These are phyloP conservation scores for Neonectria sp. DNA, from an alignment of 2,329 filamentous ascomycete genomes.

Conservation along the genomic window DNA sequence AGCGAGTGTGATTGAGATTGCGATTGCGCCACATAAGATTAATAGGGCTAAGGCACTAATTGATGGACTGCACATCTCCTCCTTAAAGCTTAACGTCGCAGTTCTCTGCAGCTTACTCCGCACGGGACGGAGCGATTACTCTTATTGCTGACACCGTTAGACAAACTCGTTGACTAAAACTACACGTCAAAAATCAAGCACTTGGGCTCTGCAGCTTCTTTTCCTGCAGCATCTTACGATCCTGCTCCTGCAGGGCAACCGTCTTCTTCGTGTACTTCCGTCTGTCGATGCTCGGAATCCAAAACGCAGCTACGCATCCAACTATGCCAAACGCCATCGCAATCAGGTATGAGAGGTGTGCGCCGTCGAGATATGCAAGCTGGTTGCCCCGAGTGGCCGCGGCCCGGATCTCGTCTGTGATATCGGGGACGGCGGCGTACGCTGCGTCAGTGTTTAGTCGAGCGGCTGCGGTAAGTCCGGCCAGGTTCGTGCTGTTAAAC, in stretches of 20 bases:
- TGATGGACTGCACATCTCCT: too few species aligned
- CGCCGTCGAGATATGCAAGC: constrained; percentile 27
- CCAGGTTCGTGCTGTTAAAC: background rate
- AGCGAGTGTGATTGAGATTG: background rate
- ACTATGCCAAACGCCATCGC: constrained; percentile 29
- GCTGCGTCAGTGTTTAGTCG: constrained; percentile 11
- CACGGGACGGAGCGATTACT: background rate
- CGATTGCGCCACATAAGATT: background rate
- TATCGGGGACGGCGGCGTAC: constrained; percentile 13
- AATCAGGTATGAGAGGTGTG: constrained; percentile 26
- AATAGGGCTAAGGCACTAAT: too few species aligned
- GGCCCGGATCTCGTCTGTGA: constrained; percentile 18
- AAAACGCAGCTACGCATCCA: constrained; percentile 24
- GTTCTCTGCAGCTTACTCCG: too few species aligned
- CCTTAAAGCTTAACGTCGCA: too few species aligned
- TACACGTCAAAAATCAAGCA: background rate
- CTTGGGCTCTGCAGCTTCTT: constrained; percentile 2
- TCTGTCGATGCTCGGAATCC: constrained; percentile 25
- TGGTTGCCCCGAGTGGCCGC: constrained; percentile 20
- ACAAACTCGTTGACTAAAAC: background rate
- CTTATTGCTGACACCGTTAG: background rate
- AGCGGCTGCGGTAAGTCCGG: constrained; percentile 10
- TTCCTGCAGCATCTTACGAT: constrained; percentile 11
- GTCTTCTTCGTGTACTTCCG: constrained; percentile 33
- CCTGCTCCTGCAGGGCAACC: constrained; percentile 24